Base-by-base conservation (phyloP, 176 grass and related monocot species). In the Calamus simplicifolius region DNA sequence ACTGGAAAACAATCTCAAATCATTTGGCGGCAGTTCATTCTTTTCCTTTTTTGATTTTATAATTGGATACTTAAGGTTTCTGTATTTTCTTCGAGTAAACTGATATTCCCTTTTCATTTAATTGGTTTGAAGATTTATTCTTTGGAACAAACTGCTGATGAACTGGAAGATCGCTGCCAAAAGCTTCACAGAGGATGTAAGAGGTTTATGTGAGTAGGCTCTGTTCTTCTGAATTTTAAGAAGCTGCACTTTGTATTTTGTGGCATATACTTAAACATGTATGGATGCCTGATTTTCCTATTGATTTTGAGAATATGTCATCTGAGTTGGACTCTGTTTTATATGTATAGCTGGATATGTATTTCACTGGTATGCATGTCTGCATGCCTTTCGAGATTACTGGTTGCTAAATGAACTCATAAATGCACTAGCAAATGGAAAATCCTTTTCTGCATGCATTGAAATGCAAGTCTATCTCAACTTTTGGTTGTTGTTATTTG, bases 151-250 rank as follows among this genome's bases (percentile, higher is more conserved):
- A 59, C 82, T 21, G 76, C 81, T 35, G 93, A 97, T 75, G 93
- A 92, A 67, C 43, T 97, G 71, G 87, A 92, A 80, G 82, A 87
- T 48, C 84, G 87, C 3, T 97, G 93, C 54, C 85, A 81, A 30
- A 85, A 85, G 51, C 84, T 97, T 77, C 81, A 97, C 18, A 97
- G 85, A 66, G 87, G 93, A 64, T 97, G 87, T 38, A 90, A 85
- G 75, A 75, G 69, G 85, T 97, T 91, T 77, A 85, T 97, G 93
- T 97, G 76, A 52, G 67, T 71, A 69, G 69, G 75, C 71, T 69
- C 19, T 64, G 43, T 55, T 56, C 23, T 25, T 52, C 35, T 63
- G 75, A 56, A 69, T 31, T 56, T 13, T 56, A 23, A 64, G 48
- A 43, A 35, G 4, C 14, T 50, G 19, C 61, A 48, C 25, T 43